phyloP scores from a whole-genome alignment of 345 rosid species.

The Passiflora organensis region DNA sequence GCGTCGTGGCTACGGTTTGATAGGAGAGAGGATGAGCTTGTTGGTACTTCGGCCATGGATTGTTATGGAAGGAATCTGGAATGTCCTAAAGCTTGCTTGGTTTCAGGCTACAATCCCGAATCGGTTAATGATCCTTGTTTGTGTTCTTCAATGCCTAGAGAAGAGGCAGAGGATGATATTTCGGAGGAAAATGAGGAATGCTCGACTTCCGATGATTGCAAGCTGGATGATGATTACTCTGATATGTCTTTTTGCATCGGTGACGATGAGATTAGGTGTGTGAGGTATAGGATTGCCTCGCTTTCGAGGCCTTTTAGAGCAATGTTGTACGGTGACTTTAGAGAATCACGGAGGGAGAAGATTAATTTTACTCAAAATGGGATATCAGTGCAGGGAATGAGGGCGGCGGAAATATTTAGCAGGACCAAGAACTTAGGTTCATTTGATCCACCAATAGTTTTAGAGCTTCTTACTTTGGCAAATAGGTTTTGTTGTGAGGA shows the following conservation, averaged over 20 bases:
- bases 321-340: conserved; percentile 73
- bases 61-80: conserved; percentile 78
- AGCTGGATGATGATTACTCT: conserved; percentile 30
- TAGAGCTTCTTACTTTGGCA: conserved; percentile 77
- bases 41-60: conserved; percentile 69
- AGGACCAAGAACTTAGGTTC: conserved; percentile 50
- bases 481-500: conserved; percentile 82
- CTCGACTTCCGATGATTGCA: conserved; percentile 62
- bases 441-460: conserved; percentile 44
- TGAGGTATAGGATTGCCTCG: conserved; percentile 58
- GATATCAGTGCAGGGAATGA: conserved; percentile 63
- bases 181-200: conserved; percentile 48
- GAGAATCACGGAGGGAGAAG: conserved; percentile 58
- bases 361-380: conserved; percentile 66
- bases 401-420: conserved; percentile 65
- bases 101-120: conserved; percentile 68
- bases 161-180: no score
- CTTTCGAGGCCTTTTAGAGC: conserved; percentile 68
- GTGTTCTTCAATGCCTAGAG: no score
- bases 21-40: conserved; percentile 89
- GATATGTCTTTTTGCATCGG: conserved; percentile 79
- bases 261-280: conserved; percentile 68
- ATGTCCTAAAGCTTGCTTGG: conserved; percentile 78
- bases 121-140: conserved; percentile 55
- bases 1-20: conserved; percentile 86